These are phyloP conservation scores for Picochlorum sp. DNA, from an alignment of 139 green algal species.

Conservation along the genomic window DNA sequence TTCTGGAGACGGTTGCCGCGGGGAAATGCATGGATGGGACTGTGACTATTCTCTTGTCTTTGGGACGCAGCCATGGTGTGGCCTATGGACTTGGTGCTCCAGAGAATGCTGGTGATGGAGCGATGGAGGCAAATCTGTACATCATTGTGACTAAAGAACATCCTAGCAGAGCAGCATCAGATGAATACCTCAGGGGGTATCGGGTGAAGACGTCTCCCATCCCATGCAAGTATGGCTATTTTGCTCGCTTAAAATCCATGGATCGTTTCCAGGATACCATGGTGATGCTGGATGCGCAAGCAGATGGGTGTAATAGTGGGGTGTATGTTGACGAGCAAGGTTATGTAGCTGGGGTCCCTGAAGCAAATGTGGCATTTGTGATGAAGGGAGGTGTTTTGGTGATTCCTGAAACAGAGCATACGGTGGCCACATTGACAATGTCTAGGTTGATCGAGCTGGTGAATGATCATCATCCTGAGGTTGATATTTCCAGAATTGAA, in stretches of 20 bases:
- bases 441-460: constrained; percentile 52
- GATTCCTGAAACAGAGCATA: constrained; percentile 36
- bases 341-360: constrained; percentile 52
- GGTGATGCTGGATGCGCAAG: constrained; percentile 40
- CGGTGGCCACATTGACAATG: constrained; percentile 45
- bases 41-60: constrained; percentile 59
- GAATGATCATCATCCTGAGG: constrained; percentile 24
- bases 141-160: constrained; percentile 39
- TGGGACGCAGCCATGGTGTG: constrained; percentile 30
- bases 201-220: constrained; percentile 44
- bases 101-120: constrained; percentile 2
- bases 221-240: constrained; percentile 31
- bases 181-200: constrained; percentile 32
- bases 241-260: constrained; percentile 48
- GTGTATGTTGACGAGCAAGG: constrained; percentile 66
- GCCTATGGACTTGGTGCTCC: too few species aligned
- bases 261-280: constrained; percentile 60
- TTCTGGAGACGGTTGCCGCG: constrained; percentile 74
- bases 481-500: constrained; percentile 13
- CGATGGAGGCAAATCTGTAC: constrained; percentile 48
- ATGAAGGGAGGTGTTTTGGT: constrained; percentile 42
- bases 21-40: constrained; percentile 48
- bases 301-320: constrained; percentile 44
- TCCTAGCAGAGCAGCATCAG: constrained; percentile 10
- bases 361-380: constrained; percentile 63